phyloP scores from a whole-genome alignment of 768 basidiomycete species.

The Podaxis pistillaris region DNA sequence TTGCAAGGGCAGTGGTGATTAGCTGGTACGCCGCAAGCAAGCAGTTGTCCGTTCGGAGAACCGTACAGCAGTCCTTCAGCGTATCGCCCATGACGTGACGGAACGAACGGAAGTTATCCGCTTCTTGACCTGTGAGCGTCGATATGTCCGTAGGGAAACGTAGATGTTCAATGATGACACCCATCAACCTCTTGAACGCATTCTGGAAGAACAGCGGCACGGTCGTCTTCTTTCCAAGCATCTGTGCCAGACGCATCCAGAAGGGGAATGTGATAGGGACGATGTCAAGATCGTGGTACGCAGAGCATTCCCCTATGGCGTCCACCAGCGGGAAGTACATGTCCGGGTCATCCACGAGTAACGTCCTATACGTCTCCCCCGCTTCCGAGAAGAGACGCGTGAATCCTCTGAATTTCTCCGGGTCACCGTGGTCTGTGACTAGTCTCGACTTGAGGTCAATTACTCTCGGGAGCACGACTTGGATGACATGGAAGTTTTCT shows the following conservation, averaged over 20 bases:
- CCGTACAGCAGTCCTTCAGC: slow-evolving; percentile 95
- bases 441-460: slow-evolving; percentile 70
- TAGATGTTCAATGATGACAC: slow-evolving; percentile 83
- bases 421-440: slow-evolving; percentile 62
- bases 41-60: slow-evolving; percentile 85
- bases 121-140: slow-evolving; percentile 74
- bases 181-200: slow-evolving; percentile 82
- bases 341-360: slow-evolving; percentile 86
- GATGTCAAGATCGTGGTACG: slow-evolving; percentile 91
- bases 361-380: slow-evolving; percentile 90
- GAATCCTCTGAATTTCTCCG: slow-evolving; percentile 85
- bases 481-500: slow-evolving; percentile 87
- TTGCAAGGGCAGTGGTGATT: slow-evolving; percentile 71
- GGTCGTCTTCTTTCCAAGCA: slow-evolving; percentile 72
- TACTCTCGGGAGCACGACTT: slow-evolving; percentile 84
- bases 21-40: slow-evolving; percentile 78
- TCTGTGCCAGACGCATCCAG: slow-evolving; percentile 96
- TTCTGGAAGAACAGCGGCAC: slow-evolving; percentile 77
- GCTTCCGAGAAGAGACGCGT: slow-evolving; percentile 96
- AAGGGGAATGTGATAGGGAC: slow-evolving; percentile 97
- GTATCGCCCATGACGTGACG: slow-evolving; percentile 99
- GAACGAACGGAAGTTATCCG: slow-evolving; percentile 92
- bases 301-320: slow-evolving; percentile 90
- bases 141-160: slow-evolving; percentile 81
- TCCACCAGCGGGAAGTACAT: slow-evolving; percentile 95